Percentiles rank a stretch among this genome's conserved stretches.
Conservation (phyloP, 768 basidiomycete species). For the Russula foetens region DNA sequence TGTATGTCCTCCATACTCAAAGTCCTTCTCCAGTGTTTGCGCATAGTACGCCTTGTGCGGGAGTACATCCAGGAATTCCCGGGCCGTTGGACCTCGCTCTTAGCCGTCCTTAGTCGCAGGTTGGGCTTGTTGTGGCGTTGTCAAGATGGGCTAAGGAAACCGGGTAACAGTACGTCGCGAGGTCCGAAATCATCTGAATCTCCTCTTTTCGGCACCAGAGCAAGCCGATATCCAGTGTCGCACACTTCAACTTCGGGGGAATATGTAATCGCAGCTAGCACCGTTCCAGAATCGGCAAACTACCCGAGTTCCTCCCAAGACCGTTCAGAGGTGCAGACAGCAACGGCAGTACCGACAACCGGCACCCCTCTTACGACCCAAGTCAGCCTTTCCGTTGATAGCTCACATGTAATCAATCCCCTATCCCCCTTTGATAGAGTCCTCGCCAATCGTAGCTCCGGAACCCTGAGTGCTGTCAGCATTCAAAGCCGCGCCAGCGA, state of each 20-base stretch:
- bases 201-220: no score
- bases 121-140: not conserved
- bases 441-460: not conserved
- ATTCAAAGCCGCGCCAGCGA: no score
- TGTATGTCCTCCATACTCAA: constrained; percentile 1
- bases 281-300: constrained; percentile 5
- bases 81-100: not conserved
- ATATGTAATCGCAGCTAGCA: no score
- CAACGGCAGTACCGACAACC: not conserved
- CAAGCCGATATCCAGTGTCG: no score
- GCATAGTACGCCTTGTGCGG: no score
- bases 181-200: no score
- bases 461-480: not conserved
- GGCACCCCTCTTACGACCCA: no score
- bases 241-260: no score
- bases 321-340: not conserved
- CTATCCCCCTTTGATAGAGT: not conserved
- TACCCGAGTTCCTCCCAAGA: not conserved
- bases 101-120: constrained; percentile 1
- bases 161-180: no score
- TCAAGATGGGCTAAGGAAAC: no score
- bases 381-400: not conserved
- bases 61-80: not conserved
- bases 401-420: no score
- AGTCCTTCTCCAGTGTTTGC: not conserved